These are phyloP conservation scores for Pleodorina starrii DNA, from an alignment of 139 green algal species.

Conservation along the genomic window DNA sequence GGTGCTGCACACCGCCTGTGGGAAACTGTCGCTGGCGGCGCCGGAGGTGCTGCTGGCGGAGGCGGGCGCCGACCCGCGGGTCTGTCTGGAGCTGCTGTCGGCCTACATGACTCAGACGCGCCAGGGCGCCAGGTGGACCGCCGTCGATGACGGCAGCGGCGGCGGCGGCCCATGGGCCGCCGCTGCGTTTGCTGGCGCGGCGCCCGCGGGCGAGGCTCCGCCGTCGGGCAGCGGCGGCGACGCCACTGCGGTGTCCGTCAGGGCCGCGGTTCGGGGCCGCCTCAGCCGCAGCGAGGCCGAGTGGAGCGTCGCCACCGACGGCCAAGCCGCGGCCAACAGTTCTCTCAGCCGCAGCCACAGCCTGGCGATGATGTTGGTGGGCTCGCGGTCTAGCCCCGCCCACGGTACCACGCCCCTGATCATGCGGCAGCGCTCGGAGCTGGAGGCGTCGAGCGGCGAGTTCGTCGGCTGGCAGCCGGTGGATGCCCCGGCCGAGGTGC, in stretches of 20 bases:
- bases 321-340: neutral
- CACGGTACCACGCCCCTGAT: too few relatives aligned
- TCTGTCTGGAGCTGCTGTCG: neutral
- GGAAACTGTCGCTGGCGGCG: neutral
- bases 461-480: too few relatives aligned
- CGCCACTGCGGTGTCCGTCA: too few relatives aligned
- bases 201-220: too few relatives aligned
- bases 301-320: neutral
- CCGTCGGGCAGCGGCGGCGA: too few relatives aligned
- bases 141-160: neutral
- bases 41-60: conserved; percentile 44
- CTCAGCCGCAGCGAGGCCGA: neutral
- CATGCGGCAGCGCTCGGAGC: too few relatives aligned
- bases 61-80: conserved; percentile 10
- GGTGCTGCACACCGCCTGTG: conserved; percentile 5
- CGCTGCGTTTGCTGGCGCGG: neutral
- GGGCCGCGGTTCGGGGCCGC: too few relatives aligned
- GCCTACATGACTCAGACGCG: neutral
- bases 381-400: neutral
- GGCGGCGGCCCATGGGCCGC: neutral
- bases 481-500: too few relatives aligned
- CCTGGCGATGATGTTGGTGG: conserved; percentile 1
- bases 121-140: neutral
- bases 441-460: too few relatives aligned
- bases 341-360: conserved; percentile 11